Conservation (phyloP, 2,329 filamentous ascomycete genomes). For the Aspergillus ustus region DNA sequence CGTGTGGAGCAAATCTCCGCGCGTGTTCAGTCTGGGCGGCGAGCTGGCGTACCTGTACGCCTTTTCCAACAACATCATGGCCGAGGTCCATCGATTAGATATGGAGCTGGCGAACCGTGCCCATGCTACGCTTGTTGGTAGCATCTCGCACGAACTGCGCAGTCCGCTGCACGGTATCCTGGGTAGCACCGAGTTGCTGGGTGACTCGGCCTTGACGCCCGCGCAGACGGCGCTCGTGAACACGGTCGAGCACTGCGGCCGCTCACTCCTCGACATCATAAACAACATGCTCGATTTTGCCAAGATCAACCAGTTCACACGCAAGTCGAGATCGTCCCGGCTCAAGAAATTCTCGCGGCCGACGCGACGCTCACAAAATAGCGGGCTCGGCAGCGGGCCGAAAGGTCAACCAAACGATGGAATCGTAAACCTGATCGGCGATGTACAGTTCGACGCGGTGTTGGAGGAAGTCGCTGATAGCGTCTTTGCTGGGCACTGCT, state of each 20-base stretch:
- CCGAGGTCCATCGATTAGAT: slow-evolving; percentile 37
- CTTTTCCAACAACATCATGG: slow-evolving; percentile 41
- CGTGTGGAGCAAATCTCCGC: slow-evolving; percentile 34
- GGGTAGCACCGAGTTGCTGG: slow-evolving; percentile 38
- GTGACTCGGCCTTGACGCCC: slow-evolving; percentile 34
- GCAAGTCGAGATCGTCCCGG: not conserved
- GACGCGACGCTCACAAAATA: not conserved
- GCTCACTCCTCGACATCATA: slow-evolving; percentile 49
- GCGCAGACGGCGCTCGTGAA: slow-evolving; percentile 37
- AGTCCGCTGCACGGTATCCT: slow-evolving; percentile 44
- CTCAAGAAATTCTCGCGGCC: not conserved
- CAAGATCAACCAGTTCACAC: slow-evolving; percentile 29
- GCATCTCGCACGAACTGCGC: slow-evolving; percentile 42
- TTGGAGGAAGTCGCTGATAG: slow-evolving; percentile 32
- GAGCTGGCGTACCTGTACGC: slow-evolving; percentile 36
- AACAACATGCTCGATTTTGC: slow-evolving; percentile 42
- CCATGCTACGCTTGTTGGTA: slow-evolving; percentile 39
- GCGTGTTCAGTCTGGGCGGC: slow-evolving; percentile 30
- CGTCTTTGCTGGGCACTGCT: slow-evolving; percentile 33
- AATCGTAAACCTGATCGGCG: slow-evolving; percentile 7
- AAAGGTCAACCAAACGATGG: not conserved
- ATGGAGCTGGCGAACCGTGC: slow-evolving; percentile 36
- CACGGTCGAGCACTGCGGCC: slow-evolving; percentile 46
- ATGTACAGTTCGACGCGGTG: slow-evolving; percentile 26
- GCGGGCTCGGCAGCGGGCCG: not conserved